Evolutionary conservation across 2,329 filamentous ascomycete species (phyloP), one percentile per base, ranked within the genome.

Genomic region (Neocucurbitaria cava): DNA sequence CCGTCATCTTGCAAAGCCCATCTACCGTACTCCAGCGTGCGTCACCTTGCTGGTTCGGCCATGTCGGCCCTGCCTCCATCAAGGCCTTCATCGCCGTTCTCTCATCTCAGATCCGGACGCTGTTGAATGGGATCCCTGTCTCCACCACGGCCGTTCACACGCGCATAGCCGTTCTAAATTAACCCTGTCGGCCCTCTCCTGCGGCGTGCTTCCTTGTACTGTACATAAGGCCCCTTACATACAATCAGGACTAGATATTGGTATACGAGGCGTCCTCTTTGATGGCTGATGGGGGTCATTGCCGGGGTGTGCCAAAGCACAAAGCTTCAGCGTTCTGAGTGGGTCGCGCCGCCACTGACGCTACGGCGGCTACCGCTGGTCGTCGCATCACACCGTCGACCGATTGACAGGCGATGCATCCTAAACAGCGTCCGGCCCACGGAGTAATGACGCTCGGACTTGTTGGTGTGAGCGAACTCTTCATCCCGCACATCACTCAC

Each of bases 401-500:
- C 47, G 43, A 46, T 62, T 63, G 62, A 60, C 54, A 58, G 61
- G 56, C 60, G 60, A 54, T 58, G 61, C 23, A 40, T 46, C 52
- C 58, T 51, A 62, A 62, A 59, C 61, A 61, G 13, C 49, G 39
- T 59, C 58, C 51, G 59, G 46, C 54, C 52, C 54, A 55, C 56
- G 50, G 60, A 61, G 66, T 51, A 52, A 60, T 62, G 52, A 62
- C 55, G 59, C 61, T 64, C 61, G 54, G 60, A 59, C 57, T 43
- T 50, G 28, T 38, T 61, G 53, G 58, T 48, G 51, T 55, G 54
- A 50, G 52, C 56, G 44, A 46, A 46, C 54, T 58, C 58, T 65
- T 67, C 58, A 59, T 74, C 69, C 71, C 71, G 72, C 73, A 73
- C 71, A 75, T 75, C 72, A 72, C 64, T 75, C 72, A 72, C 64